Percentiles rank a stretch among this genome's conserved stretches.
These are phyloP conservation scores for Sporodiniella umbellata DNA, from an alignment of 371 early-diverging fungal genomes.

Conservation along the genomic window DNA sequence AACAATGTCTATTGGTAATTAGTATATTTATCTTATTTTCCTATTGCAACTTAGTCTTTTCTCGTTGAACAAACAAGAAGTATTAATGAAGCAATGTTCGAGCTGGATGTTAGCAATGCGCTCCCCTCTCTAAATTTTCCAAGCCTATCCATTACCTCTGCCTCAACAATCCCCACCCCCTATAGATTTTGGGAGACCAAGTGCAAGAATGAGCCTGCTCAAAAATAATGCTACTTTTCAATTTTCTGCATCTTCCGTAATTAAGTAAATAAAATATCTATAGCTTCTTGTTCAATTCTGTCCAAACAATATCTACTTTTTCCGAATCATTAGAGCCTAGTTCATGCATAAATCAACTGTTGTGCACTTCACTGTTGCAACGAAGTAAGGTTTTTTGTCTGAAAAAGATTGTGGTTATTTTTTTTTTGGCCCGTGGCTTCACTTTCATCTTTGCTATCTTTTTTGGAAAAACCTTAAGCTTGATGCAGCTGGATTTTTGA, in stretches of 20 bases:
- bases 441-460: constrained; percentile 6
- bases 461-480: constrained; percentile 6
- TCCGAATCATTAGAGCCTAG: too few relatives aligned
- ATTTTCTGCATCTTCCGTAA: neutral
- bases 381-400: too few relatives aligned
- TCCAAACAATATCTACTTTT: too few relatives aligned
- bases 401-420: constrained; percentile 2
- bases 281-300: too few relatives aligned
- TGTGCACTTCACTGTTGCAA: too few relatives aligned
- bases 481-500: constrained; percentile 7
- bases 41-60: constrained; percentile 4
- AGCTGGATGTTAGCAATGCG: neutral
- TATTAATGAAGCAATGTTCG: constrained; percentile 1
- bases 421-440: constrained; percentile 2
- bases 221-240: constrained; percentile 12
- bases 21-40: constrained; percentile 3
- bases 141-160: neutral
- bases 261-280: too few relatives aligned
- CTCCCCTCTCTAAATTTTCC: neutral
- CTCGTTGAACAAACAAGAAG: neutral
- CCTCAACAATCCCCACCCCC: constrained; percentile 3
- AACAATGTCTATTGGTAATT: constrained; percentile 2
- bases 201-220: constrained; percentile 13
- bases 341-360: too few relatives aligned
- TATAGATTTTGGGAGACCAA: constrained; percentile 11